Percentiles rank a stretch among this genome's conserved stretches.
Conservation (phyloP, 2,329 filamentous ascomycete genomes). For the Penicillium sp. region DNA sequence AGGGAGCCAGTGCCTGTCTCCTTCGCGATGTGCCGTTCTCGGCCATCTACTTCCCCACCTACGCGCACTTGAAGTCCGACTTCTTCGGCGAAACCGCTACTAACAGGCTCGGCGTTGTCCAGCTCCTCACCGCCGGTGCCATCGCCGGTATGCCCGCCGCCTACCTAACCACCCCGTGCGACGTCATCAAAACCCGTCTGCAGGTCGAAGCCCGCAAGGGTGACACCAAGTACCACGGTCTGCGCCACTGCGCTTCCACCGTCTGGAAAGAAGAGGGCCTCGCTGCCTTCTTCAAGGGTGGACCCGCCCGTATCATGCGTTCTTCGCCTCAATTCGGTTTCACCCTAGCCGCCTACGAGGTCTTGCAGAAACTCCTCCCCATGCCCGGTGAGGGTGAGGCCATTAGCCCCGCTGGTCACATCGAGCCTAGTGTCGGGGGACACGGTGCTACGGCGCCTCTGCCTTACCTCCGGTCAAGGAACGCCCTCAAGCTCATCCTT, state of each 20-base stretch:
- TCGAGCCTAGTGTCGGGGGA: constrained; percentile 62
- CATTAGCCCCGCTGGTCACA: constrained; percentile 56
- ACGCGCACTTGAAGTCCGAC: constrained; percentile 90
- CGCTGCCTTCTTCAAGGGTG: constrained; percentile 97
- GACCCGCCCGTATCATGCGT: constrained; percentile 88
- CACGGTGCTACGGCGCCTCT: constrained; percentile 62
- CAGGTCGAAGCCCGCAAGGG: constrained; percentile 98
- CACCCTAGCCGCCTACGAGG: constrained; percentile 91
- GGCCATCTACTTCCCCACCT: constrained; percentile 97
- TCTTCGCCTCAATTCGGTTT: constrained; percentile 98
- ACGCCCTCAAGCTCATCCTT: constrained; percentile 91
- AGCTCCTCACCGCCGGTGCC: constrained; percentile 89
- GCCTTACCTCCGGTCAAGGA: constrained; percentile 71
- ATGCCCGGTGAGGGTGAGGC: constrained; percentile 64
- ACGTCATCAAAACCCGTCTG: constrained; percentile 98
- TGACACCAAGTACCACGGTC: constrained; percentile 79
- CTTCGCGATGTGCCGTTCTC: constrained; percentile 97
- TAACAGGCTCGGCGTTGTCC: constrained; percentile 84
- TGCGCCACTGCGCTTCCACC: constrained; percentile 79
- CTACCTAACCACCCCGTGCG: constrained; percentile 94
- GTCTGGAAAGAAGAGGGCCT: constrained; percentile 91
- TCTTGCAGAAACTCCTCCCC: constrained; percentile 77
- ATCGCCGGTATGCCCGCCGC: constrained; percentile 90
- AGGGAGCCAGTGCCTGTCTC: constrained; percentile 90
- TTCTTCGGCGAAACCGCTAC: constrained; percentile 84